Evolutionary conservation across 2,329 filamentous ascomycete genomes (phyloP), one percentile per base, ranked within the genome.

Genomic region (Stenocarpella maydis): DNA sequence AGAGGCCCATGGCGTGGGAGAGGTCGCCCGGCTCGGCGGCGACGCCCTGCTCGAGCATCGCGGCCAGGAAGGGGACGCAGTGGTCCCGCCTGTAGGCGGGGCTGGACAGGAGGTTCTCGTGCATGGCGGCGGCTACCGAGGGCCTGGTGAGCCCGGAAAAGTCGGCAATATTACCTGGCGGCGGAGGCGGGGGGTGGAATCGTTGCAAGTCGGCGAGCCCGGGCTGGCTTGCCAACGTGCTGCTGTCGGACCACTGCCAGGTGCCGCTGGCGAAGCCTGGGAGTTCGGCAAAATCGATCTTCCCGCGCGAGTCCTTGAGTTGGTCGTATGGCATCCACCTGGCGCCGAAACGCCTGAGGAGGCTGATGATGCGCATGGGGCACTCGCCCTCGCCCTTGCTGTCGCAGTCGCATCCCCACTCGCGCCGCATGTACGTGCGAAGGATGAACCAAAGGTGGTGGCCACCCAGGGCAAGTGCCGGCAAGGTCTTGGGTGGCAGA

Each of bases 281-380:
- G n/a, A n/a, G n/a, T n/a, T n/a, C n/a, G n/a, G n/a, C n/a, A n/a
- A n/a, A n/a, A n/a, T n/a, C n/a, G n/a, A n/a, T n/a, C n/a, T n/a
- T n/a, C n/a, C n/a, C n/a, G 43, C 8, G 8, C 43, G 12, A 12
- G 17, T 19, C 17, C 3, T 54, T 31, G 3, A 21, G 5, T 2
- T 28, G 17, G 2, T 17, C 53, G 34, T 37, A 58, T 0, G 34
- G 21, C 53, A 41, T 26, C 21, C 53, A 41, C 7, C 17, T 9
- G 0, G 53, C 53, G 6, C 53, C 53, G 8, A 26, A 5, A 2
- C 14, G 34, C 34, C 8, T 21, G 34, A 58, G 34, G 21, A 41
- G 53, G 34, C 34, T 26, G 53, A 58, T 41, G 34, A 58, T 34
- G 53, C 34, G 53, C 34, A 58, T 58, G 12, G 53, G 53, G 12